Evolutionary conservation across 495 filamentous ascomycete species (phyloP).

Genomic region (Aspergillus wentii): DNA sequence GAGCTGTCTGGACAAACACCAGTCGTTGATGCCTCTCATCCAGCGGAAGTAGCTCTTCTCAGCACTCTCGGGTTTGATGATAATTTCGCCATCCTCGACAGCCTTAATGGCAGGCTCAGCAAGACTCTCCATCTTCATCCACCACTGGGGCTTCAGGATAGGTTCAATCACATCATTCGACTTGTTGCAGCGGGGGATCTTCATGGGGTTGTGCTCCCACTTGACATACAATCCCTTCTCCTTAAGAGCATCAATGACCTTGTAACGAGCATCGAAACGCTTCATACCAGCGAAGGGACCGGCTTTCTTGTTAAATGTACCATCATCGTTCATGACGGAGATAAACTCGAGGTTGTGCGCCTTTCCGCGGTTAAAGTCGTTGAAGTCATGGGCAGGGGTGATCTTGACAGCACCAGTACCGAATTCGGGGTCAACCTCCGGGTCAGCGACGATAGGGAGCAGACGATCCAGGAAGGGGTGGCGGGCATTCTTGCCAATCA

Average conservation of each 20-base stretch:
- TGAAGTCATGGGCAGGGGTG: slow-evolving; percentile 74
- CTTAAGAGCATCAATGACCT: slow-evolving; percentile 63
- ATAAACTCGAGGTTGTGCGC: slow-evolving; percentile 56
- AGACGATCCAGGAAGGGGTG: slow-evolving; percentile 68
- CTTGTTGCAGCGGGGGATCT: slow-evolving; percentile 67
- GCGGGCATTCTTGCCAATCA: slow-evolving; percentile 64
- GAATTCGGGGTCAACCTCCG: slow-evolving; percentile 67
- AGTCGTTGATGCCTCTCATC: slow-evolving; percentile 71
- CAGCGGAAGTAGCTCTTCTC: slow-evolving; percentile 70
- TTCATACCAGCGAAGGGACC: slow-evolving; percentile 63
- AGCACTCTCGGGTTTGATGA: slow-evolving; percentile 63
- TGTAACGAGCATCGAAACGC: slow-evolving; percentile 72
- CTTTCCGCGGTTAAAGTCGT: slow-evolving; percentile 69
- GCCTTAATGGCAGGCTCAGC: slow-evolving; percentile 58
- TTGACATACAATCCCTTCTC: slow-evolving; percentile 69
- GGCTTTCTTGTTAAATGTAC: slow-evolving; percentile 58
- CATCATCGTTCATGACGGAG: slow-evolving; percentile 51
- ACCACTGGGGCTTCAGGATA: slow-evolving; percentile 75
- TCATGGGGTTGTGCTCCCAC: slow-evolving; percentile 75
- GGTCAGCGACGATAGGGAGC: slow-evolving; percentile 66
- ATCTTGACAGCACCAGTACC: slow-evolving; percentile 79
- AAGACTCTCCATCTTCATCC: slow-evolving; percentile 62
- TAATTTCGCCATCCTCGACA: slow-evolving; percentile 63
- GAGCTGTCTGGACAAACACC: slow-evolving; percentile 77
- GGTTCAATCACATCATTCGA: slow-evolving; percentile 82